Evolutionary conservation across 2,329 filamentous ascomycete genomes (phyloP), one percentile per base, ranked within the genome.

Genomic region (Colletotrichum sp.): DNA sequence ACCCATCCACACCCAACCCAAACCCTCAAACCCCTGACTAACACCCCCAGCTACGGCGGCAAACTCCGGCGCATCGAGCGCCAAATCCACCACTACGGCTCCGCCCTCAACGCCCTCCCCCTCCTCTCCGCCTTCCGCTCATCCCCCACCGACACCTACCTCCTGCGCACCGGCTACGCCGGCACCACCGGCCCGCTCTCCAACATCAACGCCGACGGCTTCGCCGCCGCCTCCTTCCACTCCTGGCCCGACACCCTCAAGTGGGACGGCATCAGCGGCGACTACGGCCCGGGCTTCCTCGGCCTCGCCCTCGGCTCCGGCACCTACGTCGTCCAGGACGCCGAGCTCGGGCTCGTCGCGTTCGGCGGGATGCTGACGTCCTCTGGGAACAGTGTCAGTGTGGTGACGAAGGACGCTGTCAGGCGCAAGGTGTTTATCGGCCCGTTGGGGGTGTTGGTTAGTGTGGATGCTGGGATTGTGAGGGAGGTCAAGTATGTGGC

Each of bases 11-110:
- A 18, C 36, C 16, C 36, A 43, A 3, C 36, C 16, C 39, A 43
- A n/a, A n/a, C n/a, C n/a, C n/a, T n/a, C n/a, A n/a, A n/a, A n/a
- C n/a, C n/a, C n/a, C n/a, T n/a, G n/a, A 22, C 64, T 34, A 39
- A 66, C 32, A 48, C n/a, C 8, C 18, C 22, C 36, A 86, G 84
- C 65, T 87, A 87, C 67, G 85, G 80, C 6, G 86, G 85, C 22
- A 88, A 88, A 70, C 84, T 88, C 8, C 74, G 80, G 15, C 81
- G 85, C 13, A 86, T 87, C 56, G 87, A 88, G 78, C 85, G 87
- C 8, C 88, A 90, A 79, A 88, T 92, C 73, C 90, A 92, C 78
- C 91, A 92, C 81, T 92, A 92, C 78, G 90, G 90, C 27, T 91
- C 89, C 0, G 88, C 86, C 1, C 87, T 92, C 7, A 92, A 92